A percentile compares a stretch with the other conserved stretches of the same genome.
Evolutionary conservation across 2,329 filamentous ascomycete genomes (phyloP).

Genomic region (Alternaria ventricosa): DNA sequence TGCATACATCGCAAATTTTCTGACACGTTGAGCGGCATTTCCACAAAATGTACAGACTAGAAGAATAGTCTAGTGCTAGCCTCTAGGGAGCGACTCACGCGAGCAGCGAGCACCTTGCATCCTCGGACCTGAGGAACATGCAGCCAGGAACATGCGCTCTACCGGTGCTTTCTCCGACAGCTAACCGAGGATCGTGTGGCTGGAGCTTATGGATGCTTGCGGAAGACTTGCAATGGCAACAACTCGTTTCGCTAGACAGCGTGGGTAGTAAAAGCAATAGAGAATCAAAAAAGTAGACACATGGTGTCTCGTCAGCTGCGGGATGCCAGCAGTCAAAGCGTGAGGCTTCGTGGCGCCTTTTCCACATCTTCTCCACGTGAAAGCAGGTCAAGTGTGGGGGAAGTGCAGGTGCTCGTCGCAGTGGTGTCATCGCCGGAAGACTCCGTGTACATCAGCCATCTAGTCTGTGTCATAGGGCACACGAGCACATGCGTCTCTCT

Average conservation of each 20-base stretch:
- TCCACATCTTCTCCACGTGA: slow-evolving; percentile 35
- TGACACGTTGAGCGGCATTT: slow-evolving; percentile 24
- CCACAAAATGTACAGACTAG: slow-evolving; percentile 8
- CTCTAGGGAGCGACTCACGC: slow-evolving; percentile 20
- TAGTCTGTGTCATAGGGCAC: slow-evolving; percentile 1
- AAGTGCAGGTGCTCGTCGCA: slow-evolving; percentile 20
- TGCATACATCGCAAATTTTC: slow-evolving; percentile 23
- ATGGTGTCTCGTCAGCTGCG: slow-evolving; percentile 25
- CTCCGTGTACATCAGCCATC: slow-evolving; percentile 16
- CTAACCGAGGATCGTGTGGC: slow-evolving; percentile 31
- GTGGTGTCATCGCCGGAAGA: slow-evolving; percentile 21
- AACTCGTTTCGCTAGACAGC: background rate
- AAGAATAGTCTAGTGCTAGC: slow-evolving; percentile 14
- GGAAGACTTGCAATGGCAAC: slow-evolving; percentile 6
- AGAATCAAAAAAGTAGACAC: slow-evolving; percentile 10
- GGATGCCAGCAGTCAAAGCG: slow-evolving; percentile 4
- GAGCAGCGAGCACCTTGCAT: slow-evolving; percentile 21
- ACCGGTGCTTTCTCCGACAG: slow-evolving; percentile 12
- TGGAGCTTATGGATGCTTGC: slow-evolving; percentile 23
- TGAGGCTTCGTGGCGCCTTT: slow-evolving; percentile 18
- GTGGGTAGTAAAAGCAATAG: slow-evolving; percentile 8
- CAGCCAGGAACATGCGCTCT: slow-evolving; percentile 17
- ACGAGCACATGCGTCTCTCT: slow-evolving; percentile 1
- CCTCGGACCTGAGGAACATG: slow-evolving; percentile 33
- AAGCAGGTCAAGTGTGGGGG: slow-evolving; percentile 42